Evolutionary conservation across 176 grass and related monocot species (phyloP).

Genomic region (Avena eriantha): DNA sequence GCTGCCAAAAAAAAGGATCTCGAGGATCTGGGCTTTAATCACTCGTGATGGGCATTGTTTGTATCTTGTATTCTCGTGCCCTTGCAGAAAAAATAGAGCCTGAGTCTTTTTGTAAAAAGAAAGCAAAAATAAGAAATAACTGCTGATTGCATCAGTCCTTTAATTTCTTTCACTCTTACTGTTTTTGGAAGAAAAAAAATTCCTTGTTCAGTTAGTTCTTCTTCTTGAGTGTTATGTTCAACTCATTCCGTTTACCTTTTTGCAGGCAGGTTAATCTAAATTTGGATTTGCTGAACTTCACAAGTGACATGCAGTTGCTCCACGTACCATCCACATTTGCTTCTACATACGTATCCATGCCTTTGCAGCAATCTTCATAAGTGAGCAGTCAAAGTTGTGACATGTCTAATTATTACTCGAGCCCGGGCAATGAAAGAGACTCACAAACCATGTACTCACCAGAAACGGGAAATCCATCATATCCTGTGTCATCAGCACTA

Average conservation of each 20-base stretch:
- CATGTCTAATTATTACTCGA: slow-evolving; percentile 84
- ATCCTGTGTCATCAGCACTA: slow-evolving; percentile 64
- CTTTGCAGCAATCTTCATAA: slow-evolving; percentile 35
- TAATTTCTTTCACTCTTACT: neutral
- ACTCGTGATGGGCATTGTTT: slow-evolving; percentile 42
- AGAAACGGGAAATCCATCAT: slow-evolving; percentile 59
- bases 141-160: neutral
- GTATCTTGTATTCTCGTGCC: slow-evolving; percentile 13
- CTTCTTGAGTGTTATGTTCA: slow-evolving; percentile 10
- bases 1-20: slow-evolving; percentile 35
- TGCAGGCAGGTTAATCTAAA: slow-evolving; percentile 37
- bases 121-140: neutral
- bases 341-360: slow-evolving; percentile 34
- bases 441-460: slow-evolving; percentile 60
- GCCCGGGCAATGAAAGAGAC: slow-evolving; percentile 71
- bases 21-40: slow-evolving; percentile 8
- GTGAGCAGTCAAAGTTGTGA: slow-evolving; percentile 46
- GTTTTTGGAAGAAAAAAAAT: neutral
- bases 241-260: neutral
- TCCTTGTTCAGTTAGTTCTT: neutral
- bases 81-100: slow-evolving; percentile 6
- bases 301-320: neutral
- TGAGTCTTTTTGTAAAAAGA: neutral
- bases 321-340: neutral
- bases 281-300: slow-evolving; percentile 28